Base-by-base conservation (phyloP, 108 stramenopile genomes). In the Asterionellopsis glacialis region DNA sequence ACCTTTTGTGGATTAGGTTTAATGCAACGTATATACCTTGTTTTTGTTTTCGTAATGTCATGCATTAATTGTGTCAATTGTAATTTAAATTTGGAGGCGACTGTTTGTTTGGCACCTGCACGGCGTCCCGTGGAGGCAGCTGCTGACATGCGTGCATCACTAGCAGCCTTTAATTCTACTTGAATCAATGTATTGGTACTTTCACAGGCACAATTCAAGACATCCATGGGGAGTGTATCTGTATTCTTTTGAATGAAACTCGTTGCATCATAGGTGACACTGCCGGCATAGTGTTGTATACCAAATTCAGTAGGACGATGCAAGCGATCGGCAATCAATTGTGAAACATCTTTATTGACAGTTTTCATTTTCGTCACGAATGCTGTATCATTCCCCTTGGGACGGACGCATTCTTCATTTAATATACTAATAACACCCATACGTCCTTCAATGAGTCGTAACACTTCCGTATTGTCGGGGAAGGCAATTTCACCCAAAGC, bases 341-440 rank as follows among this genome's bases (percentile, higher is more conserved):
- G 84, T 24, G 75, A 79, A 42, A 60, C 76, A 45, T 75, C 74
- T 66, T 74, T 73, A 72, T 76, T 88, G 68, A 69, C 80, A 47
- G 65, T 63, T 33, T 80, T 73, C 27, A 89, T 74, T 54, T 90
- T 88, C 25, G 73, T 65, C 4, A 91, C 88, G 43, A 92, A 95
- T 28, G 79, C 76, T 41, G 79, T 72, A 70, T 97, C 96, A 16
- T 67, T 80, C 15, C 98, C 98, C 59, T 85, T 80, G 6, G 93
- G 93, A 27, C 91, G 80, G 61, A 96, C 81, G 73, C 97, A 98
- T 70, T 97, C 95, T 64, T 98, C 98, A 58, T 98, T 97, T 25
- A 99, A 72, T 68, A 96, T 80, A 12, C 84, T 75, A 15, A 98
- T 70, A 15, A 98, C 76, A 16, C 97, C 98, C 52, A 87, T 80